Evolutionary conservation across 2,329 filamentous ascomycete genomes (phyloP).

Genomic region (Spiromastix sp.): DNA sequence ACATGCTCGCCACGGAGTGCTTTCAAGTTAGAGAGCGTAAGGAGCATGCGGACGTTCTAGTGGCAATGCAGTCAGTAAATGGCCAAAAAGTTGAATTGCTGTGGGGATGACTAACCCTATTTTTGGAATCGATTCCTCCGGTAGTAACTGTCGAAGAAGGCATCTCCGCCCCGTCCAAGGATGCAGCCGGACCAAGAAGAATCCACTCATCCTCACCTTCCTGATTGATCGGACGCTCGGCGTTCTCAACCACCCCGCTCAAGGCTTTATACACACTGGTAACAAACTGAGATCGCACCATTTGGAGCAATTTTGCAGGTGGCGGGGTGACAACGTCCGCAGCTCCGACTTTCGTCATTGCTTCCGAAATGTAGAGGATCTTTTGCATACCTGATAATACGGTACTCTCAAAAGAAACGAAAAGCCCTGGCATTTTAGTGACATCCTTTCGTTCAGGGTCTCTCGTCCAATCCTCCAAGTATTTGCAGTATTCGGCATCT

Average conservation of each 20-base stretch:
- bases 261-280: constrained; percentile 88
- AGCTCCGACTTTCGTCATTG: constrained; percentile 61
- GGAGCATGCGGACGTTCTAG: constrained; percentile 81
- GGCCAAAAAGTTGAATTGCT: constrained; percentile 76
- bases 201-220: constrained; percentile 46
- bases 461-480: constrained; percentile 87
- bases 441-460: constrained; percentile 72
- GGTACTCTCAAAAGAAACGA: constrained; percentile 73
- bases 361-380: constrained; percentile 85
- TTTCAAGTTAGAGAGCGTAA: constrained; percentile 88
- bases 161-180: constrained; percentile 21
- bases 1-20: constrained; percentile 71
- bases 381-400: constrained; percentile 84
- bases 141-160: constrained; percentile 34
- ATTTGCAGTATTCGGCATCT: constrained; percentile 85
- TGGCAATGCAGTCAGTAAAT: constrained; percentile 1
- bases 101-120: constrained; percentile 35
- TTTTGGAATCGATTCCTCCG: constrained; percentile 43
- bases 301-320: constrained; percentile 75
- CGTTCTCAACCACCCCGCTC: constrained; percentile 94
- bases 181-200: constrained; percentile 30
- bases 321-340: constrained; percentile 76
- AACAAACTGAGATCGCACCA: constrained; percentile 86
- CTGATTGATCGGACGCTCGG: constrained; percentile 61
- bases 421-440: constrained; percentile 81